Conservation (phyloP, 345 rosid species). For the Aquilaria sinensis region DNA sequence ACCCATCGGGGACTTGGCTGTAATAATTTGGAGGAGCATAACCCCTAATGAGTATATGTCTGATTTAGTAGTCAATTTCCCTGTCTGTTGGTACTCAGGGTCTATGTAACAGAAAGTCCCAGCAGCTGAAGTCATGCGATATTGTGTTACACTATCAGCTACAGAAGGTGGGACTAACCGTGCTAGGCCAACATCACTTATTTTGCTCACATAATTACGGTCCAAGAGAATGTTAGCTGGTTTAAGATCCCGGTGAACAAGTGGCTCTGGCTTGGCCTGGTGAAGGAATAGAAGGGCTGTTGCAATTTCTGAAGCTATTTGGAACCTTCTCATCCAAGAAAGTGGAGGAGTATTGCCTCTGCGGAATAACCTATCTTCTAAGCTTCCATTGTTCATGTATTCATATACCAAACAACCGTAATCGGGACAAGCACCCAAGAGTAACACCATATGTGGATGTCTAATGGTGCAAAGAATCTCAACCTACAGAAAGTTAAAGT, state of each 20-base stretch:
- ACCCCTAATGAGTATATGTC: constrained; percentile 79
- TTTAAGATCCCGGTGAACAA: constrained; percentile 87
- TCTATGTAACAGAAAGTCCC: constrained; percentile 93
- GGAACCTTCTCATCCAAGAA: constrained; percentile 65
- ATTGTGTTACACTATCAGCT: constrained; percentile 73
- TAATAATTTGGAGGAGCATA: constrained; percentile 77
- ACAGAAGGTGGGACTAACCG: constrained; percentile 82
- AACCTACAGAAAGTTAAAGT: constrained; percentile 33
- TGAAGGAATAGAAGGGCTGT: constrained; percentile 86
- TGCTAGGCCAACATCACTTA: constrained; percentile 92
- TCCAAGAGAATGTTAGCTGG: constrained; percentile 93
- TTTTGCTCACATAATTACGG: constrained; percentile 76
- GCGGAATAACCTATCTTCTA: constrained; percentile 74
- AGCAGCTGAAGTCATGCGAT: constrained; percentile 87
- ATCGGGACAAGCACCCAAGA: constrained; percentile 90
- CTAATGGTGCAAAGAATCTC: constrained; percentile 81
- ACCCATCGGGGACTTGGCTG: constrained; percentile 84
- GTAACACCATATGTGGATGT: constrained; percentile 92
- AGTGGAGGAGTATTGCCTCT: constrained; percentile 59
- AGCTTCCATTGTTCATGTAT: constrained; percentile 70
- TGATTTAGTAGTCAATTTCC: constrained; percentile 74
- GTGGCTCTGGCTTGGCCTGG: constrained; percentile 95
- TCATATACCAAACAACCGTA: constrained; percentile 92
- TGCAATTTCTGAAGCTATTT: constrained; percentile 74
- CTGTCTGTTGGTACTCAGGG: constrained; percentile 91